Conservation (phyloP, 179 eudicot species). For the Corrigiola litoralis region DNA sequence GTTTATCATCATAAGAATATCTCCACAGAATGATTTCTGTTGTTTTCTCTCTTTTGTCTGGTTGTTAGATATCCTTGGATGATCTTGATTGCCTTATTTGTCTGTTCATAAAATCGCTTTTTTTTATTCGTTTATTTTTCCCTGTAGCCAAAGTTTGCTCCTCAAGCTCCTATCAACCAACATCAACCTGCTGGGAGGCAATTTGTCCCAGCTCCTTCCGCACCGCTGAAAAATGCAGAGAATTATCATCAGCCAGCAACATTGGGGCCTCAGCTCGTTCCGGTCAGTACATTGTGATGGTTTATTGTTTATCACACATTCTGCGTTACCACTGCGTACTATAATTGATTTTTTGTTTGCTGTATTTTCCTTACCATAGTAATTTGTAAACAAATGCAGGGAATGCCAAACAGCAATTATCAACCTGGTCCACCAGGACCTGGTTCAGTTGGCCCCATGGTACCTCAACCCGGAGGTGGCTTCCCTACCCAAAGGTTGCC, state of each 20-base stretch:
- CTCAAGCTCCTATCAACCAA: slow-evolving; percentile 45
- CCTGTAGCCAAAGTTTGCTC: slow-evolving; percentile 52
- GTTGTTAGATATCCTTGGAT: not conserved
- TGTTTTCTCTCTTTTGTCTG: not conserved
- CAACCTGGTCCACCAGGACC: slow-evolving; percentile 58
- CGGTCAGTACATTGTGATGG: slow-evolving; percentile 45
- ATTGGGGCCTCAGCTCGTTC: slow-evolving; percentile 80
- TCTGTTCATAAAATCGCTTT: not conserved
- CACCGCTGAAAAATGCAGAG: slow-evolving; percentile 64
- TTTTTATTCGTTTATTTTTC: not conserved
- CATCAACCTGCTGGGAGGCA: slow-evolving; percentile 67
- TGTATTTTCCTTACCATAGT: not conserved
- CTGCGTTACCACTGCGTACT: not conserved
- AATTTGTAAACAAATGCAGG: slow-evolving; percentile 36
- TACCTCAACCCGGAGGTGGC: slow-evolving; percentile 50
- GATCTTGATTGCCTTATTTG: not conserved
- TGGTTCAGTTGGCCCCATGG: slow-evolving; percentile 48
- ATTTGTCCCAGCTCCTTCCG: slow-evolving; percentile 69
- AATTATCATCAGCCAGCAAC: slow-evolving; percentile 78
- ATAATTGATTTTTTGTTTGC: not conserved
- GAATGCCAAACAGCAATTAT: slow-evolving; percentile 42
- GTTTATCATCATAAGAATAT: no score
- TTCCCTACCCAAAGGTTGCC: slow-evolving; percentile 58
- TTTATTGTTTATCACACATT: not conserved
- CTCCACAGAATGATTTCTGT: no score